phyloP scores from a whole-genome alignment of 257 asterid genomes.

The Nicotiana sylvestris region DNA sequence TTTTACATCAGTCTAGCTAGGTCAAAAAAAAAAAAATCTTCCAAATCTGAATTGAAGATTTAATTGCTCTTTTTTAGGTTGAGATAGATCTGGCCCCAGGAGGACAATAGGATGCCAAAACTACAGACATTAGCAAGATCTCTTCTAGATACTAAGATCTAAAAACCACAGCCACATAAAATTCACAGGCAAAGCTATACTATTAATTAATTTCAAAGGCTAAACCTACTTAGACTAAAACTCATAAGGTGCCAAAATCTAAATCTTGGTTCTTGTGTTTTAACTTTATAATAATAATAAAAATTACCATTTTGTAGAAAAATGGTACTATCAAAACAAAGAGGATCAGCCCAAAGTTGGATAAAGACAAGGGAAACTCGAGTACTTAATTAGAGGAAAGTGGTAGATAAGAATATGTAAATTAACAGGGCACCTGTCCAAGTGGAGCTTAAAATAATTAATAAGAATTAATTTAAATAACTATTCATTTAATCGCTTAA shows the following conservation, averaged over 20 bases:
- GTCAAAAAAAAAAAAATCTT: background rate
- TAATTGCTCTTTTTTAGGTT: background rate
- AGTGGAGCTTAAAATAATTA: background rate
- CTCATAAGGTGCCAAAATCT: background rate
- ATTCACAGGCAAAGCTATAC: slow-evolving; percentile 1
- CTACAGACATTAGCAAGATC: background rate
- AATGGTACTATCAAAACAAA: background rate
- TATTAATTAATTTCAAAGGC: background rate
- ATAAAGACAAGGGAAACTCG: slow-evolving; percentile 1
- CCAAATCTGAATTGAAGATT: background rate
- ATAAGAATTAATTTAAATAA: background rate
- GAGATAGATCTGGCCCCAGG: no score
- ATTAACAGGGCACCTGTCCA: background rate
- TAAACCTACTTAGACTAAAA: background rate
- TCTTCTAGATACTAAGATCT: background rate
- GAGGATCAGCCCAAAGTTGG: background rate
- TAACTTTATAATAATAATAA: background rate
- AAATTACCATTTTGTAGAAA: background rate
- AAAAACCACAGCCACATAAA: background rate
- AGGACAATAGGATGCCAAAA: background rate
- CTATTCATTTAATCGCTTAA: accelerated
- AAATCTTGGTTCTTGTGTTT: slow-evolving; percentile 1
- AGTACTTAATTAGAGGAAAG: background rate
- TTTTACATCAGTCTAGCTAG: background rate
- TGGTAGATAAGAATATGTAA: background rate